Percentiles rank a stretch among this genome's conserved stretches.
Conservation (phyloP, 2,329 filamentous ascomycete species). For the Exserohilum rostratum region DNA sequence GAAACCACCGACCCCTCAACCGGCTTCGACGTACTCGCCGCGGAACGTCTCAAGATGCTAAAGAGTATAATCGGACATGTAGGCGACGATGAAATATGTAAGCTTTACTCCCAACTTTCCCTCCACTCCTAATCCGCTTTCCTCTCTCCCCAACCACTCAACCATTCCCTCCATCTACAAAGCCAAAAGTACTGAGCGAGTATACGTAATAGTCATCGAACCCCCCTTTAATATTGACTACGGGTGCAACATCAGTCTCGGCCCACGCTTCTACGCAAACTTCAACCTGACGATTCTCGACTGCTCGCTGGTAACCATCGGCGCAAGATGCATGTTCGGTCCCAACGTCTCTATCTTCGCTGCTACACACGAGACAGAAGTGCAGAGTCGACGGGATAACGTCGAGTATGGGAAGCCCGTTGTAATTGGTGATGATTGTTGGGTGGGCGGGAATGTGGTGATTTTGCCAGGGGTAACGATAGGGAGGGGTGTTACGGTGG, state of each 20-base stretch:
- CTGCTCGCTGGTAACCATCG: conserved; percentile 59
- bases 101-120: not conserved
- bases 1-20: conserved; percentile 17
- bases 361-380: conserved; percentile 60
- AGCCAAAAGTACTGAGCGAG: too few relatives aligned
- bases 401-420: conserved; percentile 59
- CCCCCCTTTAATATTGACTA: conserved; percentile 69
- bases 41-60: conserved; percentile 33
- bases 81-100: conserved; percentile 41
- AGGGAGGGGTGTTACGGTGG: conserved; percentile 74
- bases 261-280: conserved; percentile 68
- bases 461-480: conserved; percentile 80
- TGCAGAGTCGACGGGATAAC: conserved; percentile 54
- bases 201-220: conserved; percentile 61
- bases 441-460: conserved; percentile 57
- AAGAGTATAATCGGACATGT: conserved; percentile 41
- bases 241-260: conserved; percentile 68
- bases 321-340: conserved; percentile 59
- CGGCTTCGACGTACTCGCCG: conserved; percentile 35
- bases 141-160: not conserved
- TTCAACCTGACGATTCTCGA: conserved; percentile 62
- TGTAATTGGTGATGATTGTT: conserved; percentile 52
- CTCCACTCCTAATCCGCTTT: not conserved
- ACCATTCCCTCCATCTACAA: too few relatives aligned
- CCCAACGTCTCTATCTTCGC: conserved; percentile 60